These are phyloP conservation scores for Dentipellis fragilis DNA, from an alignment of 768 basidiomycete species.

Conservation along the genomic window DNA sequence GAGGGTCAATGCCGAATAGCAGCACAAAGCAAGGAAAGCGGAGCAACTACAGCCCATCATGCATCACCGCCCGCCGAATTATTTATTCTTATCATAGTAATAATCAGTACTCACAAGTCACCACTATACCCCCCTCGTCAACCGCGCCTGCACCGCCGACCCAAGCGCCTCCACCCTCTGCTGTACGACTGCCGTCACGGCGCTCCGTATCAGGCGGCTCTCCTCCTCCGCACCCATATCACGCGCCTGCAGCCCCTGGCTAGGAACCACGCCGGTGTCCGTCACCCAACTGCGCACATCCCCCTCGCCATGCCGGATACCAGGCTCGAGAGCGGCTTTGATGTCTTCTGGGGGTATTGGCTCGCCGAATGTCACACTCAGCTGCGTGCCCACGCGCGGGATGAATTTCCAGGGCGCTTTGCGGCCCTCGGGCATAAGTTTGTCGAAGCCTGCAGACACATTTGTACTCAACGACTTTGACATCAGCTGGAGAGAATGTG, in stretches of 20 bases:
- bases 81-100: no score
- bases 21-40: no score
- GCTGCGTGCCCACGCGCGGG: slow-evolving; percentile 47
- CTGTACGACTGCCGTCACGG: background rate
- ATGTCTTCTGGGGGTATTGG: slow-evolving; percentile 46
- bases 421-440: slow-evolving; percentile 84
- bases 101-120: no score
- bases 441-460: slow-evolving; percentile 57
- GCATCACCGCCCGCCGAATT: no score
- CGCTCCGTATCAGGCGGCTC: background rate
- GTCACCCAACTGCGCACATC: background rate
- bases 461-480: no score
- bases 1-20: no score
- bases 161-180: slow-evolving; percentile 1
- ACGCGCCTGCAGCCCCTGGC: no score
- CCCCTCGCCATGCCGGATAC: background rate
- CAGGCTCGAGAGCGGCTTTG: slow-evolving; percentile 16
- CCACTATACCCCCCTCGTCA: no score
- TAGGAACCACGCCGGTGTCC: no score
- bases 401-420: slow-evolving; percentile 63
- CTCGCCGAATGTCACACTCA: slow-evolving; percentile 74
- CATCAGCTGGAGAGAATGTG: background rate
- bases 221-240: background rate
- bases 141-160: background rate
- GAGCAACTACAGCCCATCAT: no score